Evolutionary conservation across 768 basidiomycete genomes (phyloP).

Genomic region (Tulasnella sp.): DNA sequence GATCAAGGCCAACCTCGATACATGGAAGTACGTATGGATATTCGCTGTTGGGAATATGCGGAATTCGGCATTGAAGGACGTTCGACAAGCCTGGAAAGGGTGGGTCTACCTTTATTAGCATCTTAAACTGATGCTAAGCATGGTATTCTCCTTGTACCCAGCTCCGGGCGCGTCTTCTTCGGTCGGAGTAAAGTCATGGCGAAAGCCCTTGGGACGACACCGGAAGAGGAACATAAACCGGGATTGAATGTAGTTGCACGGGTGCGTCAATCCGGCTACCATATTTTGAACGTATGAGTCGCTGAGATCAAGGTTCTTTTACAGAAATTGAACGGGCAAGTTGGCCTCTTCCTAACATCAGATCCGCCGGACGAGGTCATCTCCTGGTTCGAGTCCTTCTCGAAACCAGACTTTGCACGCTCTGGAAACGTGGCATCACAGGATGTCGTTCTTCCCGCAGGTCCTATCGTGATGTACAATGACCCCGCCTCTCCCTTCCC

Average conservation of each 20-base stretch:
- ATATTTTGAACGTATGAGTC: background rate
- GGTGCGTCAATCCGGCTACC: constrained; percentile 32
- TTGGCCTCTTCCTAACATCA: constrained; percentile 87
- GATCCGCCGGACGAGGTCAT: constrained; percentile 79
- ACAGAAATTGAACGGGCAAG: constrained; percentile 89
- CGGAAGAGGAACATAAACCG: constrained; percentile 70
- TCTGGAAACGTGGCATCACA: constrained; percentile 67
- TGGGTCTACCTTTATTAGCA: constrained; percentile 25
- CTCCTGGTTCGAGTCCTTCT: constrained; percentile 89
- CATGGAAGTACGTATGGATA: constrained; percentile 92
- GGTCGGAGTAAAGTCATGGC: constrained; percentile 84
- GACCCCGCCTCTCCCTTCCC: constrained; percentile 84
- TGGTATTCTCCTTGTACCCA: constrained; percentile 26
- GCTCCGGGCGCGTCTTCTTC: constrained; percentile 84
- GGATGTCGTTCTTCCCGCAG: constrained; percentile 62
- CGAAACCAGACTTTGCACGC: constrained; percentile 83
- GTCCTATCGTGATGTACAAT: constrained; percentile 59
- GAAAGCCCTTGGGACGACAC: constrained; percentile 80
- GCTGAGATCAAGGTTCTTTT: background rate
- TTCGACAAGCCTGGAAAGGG: constrained; percentile 90
- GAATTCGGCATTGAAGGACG: constrained; percentile 86
- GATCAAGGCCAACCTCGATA: constrained; percentile 74
- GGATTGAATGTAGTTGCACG: constrained; percentile 71
- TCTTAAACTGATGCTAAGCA: constrained; percentile 16
- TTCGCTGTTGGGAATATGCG: constrained; percentile 94